Base-by-base conservation (phyloP, 768 basidiomycete species). In the Russula sp. region DNA sequence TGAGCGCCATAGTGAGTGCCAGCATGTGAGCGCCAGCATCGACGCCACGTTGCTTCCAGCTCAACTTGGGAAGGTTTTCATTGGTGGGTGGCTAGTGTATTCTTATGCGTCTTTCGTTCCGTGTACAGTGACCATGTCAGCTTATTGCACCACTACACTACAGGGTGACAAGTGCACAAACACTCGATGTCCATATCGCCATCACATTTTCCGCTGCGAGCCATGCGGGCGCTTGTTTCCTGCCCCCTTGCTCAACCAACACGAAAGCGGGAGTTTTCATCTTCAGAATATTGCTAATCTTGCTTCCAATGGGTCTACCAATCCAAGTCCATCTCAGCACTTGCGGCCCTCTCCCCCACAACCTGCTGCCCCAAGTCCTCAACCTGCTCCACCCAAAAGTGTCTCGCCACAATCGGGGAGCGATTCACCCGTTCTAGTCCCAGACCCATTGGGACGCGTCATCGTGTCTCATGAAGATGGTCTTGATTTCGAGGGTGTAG, bases 191-290 rank as follows among this genome's bases (percentile, higher is more conserved):
- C 16, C 18, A 5, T 46, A 60, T 6, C 36, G 49, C 5, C 72
- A 73, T 47, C 64, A 70, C 32, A 64, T 64, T 16, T 43, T 46
- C 7, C 59, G 70, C 29, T 73, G 72, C 58, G 49, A 66, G n/a
- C 39, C 51, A 1, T 73, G 72, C 60, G 25, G 59, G 7, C 58
- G 62, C 18, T 42, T 52, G 2, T 59, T 59, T 29, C 52, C 62
- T 20, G 29, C 46, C 11, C 9, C 35, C 5, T 32, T 49, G 41
- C 13, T 54, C 39, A 7, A 7, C 7, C 52, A 54, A 55, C 62
- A 63, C 36, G 9, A 36, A 11, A 55, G 10, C n/a, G 46, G 57
- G 35, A 59, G 7, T 39, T 36, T 13, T 6, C 62, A 63, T 36
- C 57, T 63, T 32, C 34, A n/a, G 14, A 58, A 59, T 32, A 46